Percentiles rank a stretch among this genome's conserved stretches.
Evolutionary conservation across 495 filamentous ascomycete genomes (phyloP).

Genomic region (Penicillium odoratum): DNA sequence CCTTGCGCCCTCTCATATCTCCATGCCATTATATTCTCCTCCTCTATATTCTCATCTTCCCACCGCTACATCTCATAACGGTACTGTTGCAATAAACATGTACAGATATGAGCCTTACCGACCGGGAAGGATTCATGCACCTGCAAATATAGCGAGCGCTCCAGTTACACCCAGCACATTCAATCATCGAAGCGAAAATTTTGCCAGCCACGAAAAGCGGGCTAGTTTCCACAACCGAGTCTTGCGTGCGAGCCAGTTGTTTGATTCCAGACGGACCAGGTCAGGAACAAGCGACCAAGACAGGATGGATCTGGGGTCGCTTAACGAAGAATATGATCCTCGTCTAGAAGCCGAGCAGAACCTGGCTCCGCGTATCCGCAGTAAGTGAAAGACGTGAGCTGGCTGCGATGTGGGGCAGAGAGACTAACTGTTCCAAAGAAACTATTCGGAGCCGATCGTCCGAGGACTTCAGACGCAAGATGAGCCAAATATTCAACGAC

Average conservation of each 20-base stretch:
- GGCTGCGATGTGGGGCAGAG: not conserved
- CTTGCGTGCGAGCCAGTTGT: conserved; percentile 7
- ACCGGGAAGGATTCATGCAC: conserved; percentile 10
- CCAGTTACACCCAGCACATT: conserved; percentile 8
- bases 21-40: conserved; percentile 7
- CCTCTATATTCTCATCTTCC: conserved; percentile 6
- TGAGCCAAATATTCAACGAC: conserved; percentile 43
- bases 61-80: conserved; percentile 3
- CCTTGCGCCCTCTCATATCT: not conserved
- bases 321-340: not conserved
- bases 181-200: conserved; percentile 10
- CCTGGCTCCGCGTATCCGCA: conserved; percentile 11
- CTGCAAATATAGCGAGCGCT: conserved; percentile 6
- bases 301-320: conserved; percentile 5
- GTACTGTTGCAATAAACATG: conserved; percentile 10
- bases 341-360: conserved; percentile 11
- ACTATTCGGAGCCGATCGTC: conserved; percentile 35
- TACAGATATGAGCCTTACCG: conserved; percentile 12
- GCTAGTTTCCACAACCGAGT: conserved; percentile 21
- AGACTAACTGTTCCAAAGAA: conserved; percentile 17
- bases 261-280: conserved; percentile 3
- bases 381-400: conserved; percentile 13
- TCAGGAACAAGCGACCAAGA: conserved; percentile 5
- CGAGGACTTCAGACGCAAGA: conserved; percentile 38
- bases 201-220: conserved; percentile 12